Conservation (phyloP, 768 basidiomycete genomes). For the Lactarius akahatsu region DNA sequence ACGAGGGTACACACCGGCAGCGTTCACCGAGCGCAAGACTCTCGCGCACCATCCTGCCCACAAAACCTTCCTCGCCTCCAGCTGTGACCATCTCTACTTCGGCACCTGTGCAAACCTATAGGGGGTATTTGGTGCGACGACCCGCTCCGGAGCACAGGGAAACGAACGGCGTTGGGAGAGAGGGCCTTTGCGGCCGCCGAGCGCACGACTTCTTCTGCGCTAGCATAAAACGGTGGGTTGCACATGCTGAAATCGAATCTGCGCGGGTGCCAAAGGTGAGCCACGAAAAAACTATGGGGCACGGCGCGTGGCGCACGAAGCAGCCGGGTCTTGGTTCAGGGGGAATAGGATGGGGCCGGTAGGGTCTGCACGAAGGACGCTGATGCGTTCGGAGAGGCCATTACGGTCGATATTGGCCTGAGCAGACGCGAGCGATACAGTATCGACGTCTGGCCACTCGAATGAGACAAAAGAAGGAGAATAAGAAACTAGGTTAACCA, state of each 20-base stretch:
- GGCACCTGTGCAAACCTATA: slow-evolving; percentile 81
- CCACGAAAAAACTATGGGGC: background rate
- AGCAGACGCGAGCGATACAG: slow-evolving; percentile 56
- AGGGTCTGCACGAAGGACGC: slow-evolving; percentile 41
- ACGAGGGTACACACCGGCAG: slow-evolving; percentile 53
- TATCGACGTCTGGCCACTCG: slow-evolving; percentile 62
- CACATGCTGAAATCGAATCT: slow-evolving; percentile 87
- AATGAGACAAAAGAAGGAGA: background rate
- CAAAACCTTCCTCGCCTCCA: slow-evolving; percentile 84
- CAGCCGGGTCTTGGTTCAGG: slow-evolving; percentile 29
- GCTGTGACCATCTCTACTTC: slow-evolving; percentile 84
- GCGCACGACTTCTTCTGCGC: slow-evolving; percentile 58
- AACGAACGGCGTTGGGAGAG: slow-evolving; percentile 67
- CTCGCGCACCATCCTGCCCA: slow-evolving; percentile 73
- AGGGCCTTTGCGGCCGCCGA: slow-evolving; percentile 64
- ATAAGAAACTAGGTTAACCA: slow-evolving; percentile 42
- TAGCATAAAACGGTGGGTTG: slow-evolving; percentile 95
- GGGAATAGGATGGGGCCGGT: slow-evolving; percentile 50
- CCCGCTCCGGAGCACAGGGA: background rate
- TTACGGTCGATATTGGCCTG: slow-evolving; percentile 58
- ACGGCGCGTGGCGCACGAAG: slow-evolving; percentile 10
- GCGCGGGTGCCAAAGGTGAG: background rate
- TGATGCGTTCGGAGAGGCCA: slow-evolving; percentile 50
- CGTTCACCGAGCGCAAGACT: slow-evolving; percentile 49
- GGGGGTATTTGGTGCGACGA: background rate